These are phyloP conservation scores for Lolium perenne DNA, from an alignment of 176 grass and related monocot genomes.

Conservation along the genomic window DNA sequence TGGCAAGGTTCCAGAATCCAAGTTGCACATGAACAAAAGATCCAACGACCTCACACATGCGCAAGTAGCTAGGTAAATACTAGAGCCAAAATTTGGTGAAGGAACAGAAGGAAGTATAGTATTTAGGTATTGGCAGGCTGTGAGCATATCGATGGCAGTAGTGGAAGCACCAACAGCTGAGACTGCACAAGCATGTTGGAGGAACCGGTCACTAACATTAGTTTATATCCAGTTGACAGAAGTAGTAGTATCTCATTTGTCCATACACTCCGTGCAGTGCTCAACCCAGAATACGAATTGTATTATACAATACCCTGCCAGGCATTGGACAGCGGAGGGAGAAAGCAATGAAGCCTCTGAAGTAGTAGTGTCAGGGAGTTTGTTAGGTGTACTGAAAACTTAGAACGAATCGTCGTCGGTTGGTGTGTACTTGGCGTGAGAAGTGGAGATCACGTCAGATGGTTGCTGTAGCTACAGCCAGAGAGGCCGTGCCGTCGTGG, in stretches of 20 bases:
- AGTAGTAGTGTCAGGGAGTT: neutral
- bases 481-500: neutral
- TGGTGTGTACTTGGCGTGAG: slow-evolving; percentile 17
- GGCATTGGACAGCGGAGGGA: neutral
- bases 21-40: neutral
- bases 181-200: neutral
- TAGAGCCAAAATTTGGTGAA: slow-evolving; percentile 26
- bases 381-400: neutral
- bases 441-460: slow-evolving; percentile 30
- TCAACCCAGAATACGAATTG: neutral
- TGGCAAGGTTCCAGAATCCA: neutral
- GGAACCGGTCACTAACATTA: neutral
- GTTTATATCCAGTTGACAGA: neutral
- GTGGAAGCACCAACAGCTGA: neutral
- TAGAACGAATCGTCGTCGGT: slow-evolving; percentile 6
- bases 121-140: neutral
- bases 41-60: neutral
- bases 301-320: neutral
- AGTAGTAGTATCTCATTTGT: neutral
- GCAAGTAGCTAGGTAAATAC: neutral
- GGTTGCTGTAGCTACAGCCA: neutral
- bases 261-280: neutral
- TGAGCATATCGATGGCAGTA: neutral
- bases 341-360: neutral
- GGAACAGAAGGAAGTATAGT: neutral